Base-by-base conservation (phyloP, 768 basidiomycete species). In the Auriscalpium microsporum region DNA sequence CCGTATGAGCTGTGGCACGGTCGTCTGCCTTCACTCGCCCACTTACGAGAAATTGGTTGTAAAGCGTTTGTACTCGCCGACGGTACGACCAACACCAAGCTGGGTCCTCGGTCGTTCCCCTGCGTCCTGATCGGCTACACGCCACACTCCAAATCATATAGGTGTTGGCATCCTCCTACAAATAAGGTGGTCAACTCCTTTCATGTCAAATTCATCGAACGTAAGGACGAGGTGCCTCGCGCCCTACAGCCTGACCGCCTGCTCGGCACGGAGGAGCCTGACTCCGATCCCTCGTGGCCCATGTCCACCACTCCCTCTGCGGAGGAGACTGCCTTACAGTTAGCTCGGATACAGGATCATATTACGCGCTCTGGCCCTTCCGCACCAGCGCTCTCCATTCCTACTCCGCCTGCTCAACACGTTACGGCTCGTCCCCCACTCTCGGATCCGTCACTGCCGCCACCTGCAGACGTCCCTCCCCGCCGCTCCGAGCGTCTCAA, bases 1-100 rank as follows among this genome's bases (percentile, higher is more conserved):
- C 53, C 45, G 0, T 21, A 34, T 23, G 45, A 54, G 11, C 2
- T 37, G 1, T 54, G 44, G 44, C 47, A 33, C 6, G 34, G 53
- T 1, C 2, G 5, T 0, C 0, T 2, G 1, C 53, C 53, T 0
- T 10, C 21, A 0, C 2, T 54, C 3, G 19, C 45, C 1, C 53
- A 46, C 34, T 33, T 54, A 1, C 16, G 34, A 10, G 45, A 54
- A n/a, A 54, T 54, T 19, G 45, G 53, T 10, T 54, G 53, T 9
- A 14, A 10, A 2, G 53, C 53, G 1, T 54, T 35, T 3, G 34
- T 47, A 1, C 23, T 44, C 5, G 5, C 14, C 4, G 8, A 5
- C 4, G n/a, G 14, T n/a, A n/a, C n/a, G n/a, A n/a, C n/a, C 11
- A n/a, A 53, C 16, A 21, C 52, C 1, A 52, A 53, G 44, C n/a